Evolutionary conservation across 208 protist species (phyloP), one percentile per base, ranked within the genome.

Genomic region (Angomonas deanei): DNA sequence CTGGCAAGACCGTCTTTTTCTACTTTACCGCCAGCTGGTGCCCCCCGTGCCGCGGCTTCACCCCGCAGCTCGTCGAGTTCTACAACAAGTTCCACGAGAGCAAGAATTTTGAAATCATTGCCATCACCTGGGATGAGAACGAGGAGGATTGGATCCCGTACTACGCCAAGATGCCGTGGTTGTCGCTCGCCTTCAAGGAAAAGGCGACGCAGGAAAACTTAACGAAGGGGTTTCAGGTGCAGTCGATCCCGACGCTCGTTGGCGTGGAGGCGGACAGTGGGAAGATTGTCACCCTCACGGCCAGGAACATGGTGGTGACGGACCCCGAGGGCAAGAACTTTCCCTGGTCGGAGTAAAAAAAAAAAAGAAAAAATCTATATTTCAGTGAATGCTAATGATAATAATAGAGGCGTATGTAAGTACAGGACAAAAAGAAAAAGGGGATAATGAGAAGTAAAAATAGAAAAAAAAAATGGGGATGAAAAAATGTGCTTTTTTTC

Each of bases 11-110:
- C 0, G 75, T 91, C 0, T 86, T 91, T 52, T 82, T 94, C 66
- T 97, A 97, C 76, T 97, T 96, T 71, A 88, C 80, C 28, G 93
- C 93, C 30, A 92, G 90, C 65, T 97, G 93, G 93, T 97, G 93
- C 82, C 91, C 91, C n/a, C 93, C 93, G 30, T 97, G 93, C 86
- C 83, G 91, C 55, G 76, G 70, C 49, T 96, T 96, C 76, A 97
- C 93, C 1, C 93, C 93, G 19, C 63, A 78, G 56, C 85, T 97
- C 11, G 65, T 68, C 26, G 85, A 92, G 30, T 91, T 93, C 61
- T 97, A 97, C 68, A 69, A 88, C 21, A 80, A 83, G 48, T 74
- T 78, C 72, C 63, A 74, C 21, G 65, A 70, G 38, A 34, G 64
- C 46, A 86, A 92, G 64, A 87, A 96, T 63, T 97, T 96, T 54